Conservation (phyloP, 139 green algal genomes). For the Chlamydomonas urium region DNA sequence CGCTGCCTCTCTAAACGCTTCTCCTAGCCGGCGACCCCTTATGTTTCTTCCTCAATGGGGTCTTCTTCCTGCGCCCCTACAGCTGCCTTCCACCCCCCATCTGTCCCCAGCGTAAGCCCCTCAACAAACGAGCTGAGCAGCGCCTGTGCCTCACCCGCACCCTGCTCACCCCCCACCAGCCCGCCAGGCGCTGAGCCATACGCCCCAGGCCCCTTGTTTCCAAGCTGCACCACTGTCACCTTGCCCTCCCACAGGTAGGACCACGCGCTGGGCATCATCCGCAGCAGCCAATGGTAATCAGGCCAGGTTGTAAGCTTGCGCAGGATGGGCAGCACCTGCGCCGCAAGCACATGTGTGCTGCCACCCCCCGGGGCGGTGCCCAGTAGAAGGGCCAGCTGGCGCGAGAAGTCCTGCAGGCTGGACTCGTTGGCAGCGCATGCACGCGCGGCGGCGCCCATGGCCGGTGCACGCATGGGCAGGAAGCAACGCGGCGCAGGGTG, state of each 20-base stretch:
- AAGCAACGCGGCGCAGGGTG: constrained; percentile 22
- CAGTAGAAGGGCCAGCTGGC: not conserved
- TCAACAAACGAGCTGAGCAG: too few relatives aligned
- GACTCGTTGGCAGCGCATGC: constrained; percentile 1
- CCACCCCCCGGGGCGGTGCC: constrained; percentile 4
- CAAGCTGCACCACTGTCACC: not conserved
- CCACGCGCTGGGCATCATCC: not conserved
- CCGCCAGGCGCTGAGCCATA: too few relatives aligned
- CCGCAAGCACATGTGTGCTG: not conserved
- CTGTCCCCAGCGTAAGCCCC: too few relatives aligned
- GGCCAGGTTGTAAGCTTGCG: not conserved
- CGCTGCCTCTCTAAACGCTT: too few relatives aligned
- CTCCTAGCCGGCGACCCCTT: too few relatives aligned
- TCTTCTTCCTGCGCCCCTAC: too few relatives aligned
- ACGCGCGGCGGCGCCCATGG: not conserved
- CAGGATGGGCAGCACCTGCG: not conserved
- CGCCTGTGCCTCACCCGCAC: too few relatives aligned
- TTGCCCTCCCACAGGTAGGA: not conserved
- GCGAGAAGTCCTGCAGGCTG: not conserved
- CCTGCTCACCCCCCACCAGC: too few relatives aligned
- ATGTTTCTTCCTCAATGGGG: too few relatives aligned
- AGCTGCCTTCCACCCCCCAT: too few relatives aligned
- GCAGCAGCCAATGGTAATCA: not conserved
- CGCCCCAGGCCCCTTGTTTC: too few relatives aligned
- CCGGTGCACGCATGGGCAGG: constrained; percentile 6